These are phyloP conservation scores for Telfairia occidentalis DNA, from an alignment of 331 rosid species.

Conservation along the genomic window DNA sequence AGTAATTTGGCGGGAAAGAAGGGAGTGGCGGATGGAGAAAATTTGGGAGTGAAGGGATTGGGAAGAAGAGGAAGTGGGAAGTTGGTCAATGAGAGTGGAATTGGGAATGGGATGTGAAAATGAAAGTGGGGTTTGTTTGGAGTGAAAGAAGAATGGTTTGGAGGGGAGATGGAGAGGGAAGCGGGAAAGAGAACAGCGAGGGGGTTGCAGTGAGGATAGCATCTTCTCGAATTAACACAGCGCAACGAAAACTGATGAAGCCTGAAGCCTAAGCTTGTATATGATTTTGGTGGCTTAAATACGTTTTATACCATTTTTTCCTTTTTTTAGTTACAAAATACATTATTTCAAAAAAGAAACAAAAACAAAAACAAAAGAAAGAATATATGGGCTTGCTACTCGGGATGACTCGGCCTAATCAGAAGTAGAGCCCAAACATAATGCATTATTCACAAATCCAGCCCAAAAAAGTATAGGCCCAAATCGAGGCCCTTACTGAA, in stretches of 20 bases:
- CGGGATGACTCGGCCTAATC: too few relatives aligned
- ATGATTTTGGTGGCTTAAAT: background rate
- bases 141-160: conserved; percentile 21
- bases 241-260: background rate
- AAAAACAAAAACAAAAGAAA: background rate
- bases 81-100: conserved; percentile 37
- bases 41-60: conserved; percentile 52
- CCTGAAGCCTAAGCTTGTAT: background rate
- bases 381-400: background rate
- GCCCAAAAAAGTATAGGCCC: background rate
- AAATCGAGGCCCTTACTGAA: background rate
- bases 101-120: conserved; percentile 30
- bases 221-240: conserved; percentile 20
- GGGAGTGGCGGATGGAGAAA: conserved; percentile 62
- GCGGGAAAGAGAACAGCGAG: conserved; percentile 58
- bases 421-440: background rate
- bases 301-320: too few relatives aligned
- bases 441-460: background rate
- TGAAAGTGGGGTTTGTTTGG: conserved; percentile 24
- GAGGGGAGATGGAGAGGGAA: conserved; percentile 26
- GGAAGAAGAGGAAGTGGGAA: conserved; percentile 16
- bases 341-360: too few relatives aligned
- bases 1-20: conserved; percentile 54
- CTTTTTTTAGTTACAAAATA: too few relatives aligned
- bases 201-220: conserved; percentile 68